These are phyloP conservation scores for Neonectria faginata DNA, from an alignment of 2,329 filamentous ascomycete species.

Conservation along the genomic window DNA sequence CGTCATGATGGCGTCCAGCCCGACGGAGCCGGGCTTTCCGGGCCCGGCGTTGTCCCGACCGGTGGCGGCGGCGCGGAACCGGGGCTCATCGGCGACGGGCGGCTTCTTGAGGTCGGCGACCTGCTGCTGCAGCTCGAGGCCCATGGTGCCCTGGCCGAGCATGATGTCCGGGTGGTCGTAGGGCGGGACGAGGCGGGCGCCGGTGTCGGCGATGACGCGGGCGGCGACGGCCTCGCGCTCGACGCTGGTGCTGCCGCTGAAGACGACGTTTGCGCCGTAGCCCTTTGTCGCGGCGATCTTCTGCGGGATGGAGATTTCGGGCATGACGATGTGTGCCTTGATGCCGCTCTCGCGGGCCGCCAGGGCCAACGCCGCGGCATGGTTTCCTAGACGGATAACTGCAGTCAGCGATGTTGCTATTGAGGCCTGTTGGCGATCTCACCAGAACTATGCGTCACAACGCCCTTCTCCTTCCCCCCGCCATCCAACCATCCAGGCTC, in stretches of 20 bases:
- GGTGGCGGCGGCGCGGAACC: slow-evolving; percentile 36
- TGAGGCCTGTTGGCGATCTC: slow-evolving; percentile 25
- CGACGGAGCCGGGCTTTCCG: slow-evolving; percentile 30
- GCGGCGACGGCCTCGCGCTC: slow-evolving; percentile 84
- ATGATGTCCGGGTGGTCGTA: slow-evolving; percentile 95
- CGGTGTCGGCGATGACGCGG: slow-evolving; percentile 76
- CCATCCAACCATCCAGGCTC: slow-evolving; percentile 71
- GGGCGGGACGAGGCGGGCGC: slow-evolving; percentile 84
- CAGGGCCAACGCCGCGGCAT: slow-evolving; percentile 91
- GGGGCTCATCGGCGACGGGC: slow-evolving; percentile 33
- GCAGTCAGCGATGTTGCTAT: slow-evolving; percentile 5
- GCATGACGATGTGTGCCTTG: slow-evolving; percentile 92
- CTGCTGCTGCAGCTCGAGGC: slow-evolving; percentile 83
- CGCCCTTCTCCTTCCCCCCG: slow-evolving; percentile 72
- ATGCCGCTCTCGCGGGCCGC: slow-evolving; percentile 80
- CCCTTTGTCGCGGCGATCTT: slow-evolving; percentile 87
- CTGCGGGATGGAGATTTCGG: slow-evolving; percentile 81
- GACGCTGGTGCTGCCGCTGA: slow-evolving; percentile 81
- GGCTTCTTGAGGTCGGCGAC: slow-evolving; percentile 64
- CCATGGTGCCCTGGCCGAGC: slow-evolving; percentile 91
- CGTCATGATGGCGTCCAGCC: slow-evolving; percentile 79
- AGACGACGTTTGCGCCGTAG: slow-evolving; percentile 82
- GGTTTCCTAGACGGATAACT: slow-evolving; percentile 75
- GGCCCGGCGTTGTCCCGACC: slow-evolving; percentile 35
- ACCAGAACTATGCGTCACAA: slow-evolving; percentile 93